phyloP scores from a whole-genome alignment of 305 asterid species.

The Plantago coronopus region DNA sequence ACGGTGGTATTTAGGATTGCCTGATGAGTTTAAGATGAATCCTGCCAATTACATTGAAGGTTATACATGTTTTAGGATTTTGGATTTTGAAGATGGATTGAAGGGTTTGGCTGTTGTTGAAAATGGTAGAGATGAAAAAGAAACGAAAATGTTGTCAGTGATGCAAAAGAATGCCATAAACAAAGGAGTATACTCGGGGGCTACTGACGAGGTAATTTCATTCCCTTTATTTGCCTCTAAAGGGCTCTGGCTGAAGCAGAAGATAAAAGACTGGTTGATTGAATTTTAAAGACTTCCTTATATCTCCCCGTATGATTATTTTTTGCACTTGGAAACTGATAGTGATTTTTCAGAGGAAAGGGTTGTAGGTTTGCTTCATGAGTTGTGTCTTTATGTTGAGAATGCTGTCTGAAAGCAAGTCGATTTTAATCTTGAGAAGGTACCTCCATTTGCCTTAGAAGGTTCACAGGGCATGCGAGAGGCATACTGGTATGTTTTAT shows the following conservation, averaged over 20 bases:
- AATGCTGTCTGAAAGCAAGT: slow-evolving; percentile 75
- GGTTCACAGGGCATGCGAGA: slow-evolving; percentile 77
- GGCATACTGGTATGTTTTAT: slow-evolving; percentile 72
- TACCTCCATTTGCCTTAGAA: slow-evolving; percentile 73
- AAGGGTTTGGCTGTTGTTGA: slow-evolving; percentile 50
- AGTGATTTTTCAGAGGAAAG: slow-evolving; percentile 71
- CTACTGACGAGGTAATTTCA: slow-evolving; percentile 43
- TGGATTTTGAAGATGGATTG: slow-evolving; percentile 66
- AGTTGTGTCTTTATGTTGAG: slow-evolving; percentile 70
- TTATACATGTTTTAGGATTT: slow-evolving; percentile 39
- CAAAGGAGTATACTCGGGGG: slow-evolving; percentile 46
- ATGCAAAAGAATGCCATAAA: slow-evolving; percentile 62
- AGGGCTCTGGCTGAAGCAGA: slow-evolving; percentile 75
- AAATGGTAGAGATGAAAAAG: slow-evolving; percentile 23
- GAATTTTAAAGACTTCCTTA: slow-evolving; percentile 75
- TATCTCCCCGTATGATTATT: slow-evolving; percentile 62
- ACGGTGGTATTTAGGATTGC: slow-evolving; percentile 79
- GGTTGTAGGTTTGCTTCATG: slow-evolving; percentile 74
- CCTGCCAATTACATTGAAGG: slow-evolving; percentile 41
- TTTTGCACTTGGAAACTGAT: slow-evolving; percentile 40
- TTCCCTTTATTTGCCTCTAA: slow-evolving; percentile 76
- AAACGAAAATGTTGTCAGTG: slow-evolving; percentile 33
- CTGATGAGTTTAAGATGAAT: slow-evolving; percentile 48
- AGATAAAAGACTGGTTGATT: slow-evolving; percentile 62
- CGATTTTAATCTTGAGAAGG: slow-evolving; percentile 55